phyloP scores from a whole-genome alignment of 169 alveolate species.

The Amoebophrya sp. region DNA sequence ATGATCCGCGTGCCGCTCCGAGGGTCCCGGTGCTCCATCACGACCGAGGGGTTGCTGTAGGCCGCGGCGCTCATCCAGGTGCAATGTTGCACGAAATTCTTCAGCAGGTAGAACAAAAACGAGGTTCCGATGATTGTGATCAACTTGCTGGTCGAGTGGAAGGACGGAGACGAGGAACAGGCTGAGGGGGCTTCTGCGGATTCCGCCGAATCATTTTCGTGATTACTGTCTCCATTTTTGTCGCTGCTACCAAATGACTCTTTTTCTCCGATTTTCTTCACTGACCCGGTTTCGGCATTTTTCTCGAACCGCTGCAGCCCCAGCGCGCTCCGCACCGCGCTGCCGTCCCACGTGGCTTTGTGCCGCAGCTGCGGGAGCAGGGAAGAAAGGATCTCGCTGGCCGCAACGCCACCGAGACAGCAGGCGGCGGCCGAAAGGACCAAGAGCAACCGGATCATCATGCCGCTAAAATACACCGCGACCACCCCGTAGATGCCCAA shows the following conservation, averaged over 20 bases:
- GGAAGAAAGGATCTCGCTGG: neutral
- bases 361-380: neutral
- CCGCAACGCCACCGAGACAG: slow-evolving; percentile 87
- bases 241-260: neutral
- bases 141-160: neutral
- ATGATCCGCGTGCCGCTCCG: slow-evolving; percentile 78
- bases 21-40: slow-evolving; percentile 53
- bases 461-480: slow-evolving; percentile 77
- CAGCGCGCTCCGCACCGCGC: neutral
- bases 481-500: slow-evolving; percentile 85
- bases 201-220: neutral
- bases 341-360: neutral
- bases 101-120: slow-evolving; percentile 1
- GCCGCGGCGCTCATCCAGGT: slow-evolving; percentile 88
- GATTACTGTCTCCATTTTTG: neutral
- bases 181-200: neutral
- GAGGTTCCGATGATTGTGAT: neutral
- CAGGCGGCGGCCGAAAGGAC: slow-evolving; percentile 75
- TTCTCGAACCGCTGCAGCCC: too few relatives aligned
- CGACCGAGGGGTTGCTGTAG: slow-evolving; percentile 82
- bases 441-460: slow-evolving; percentile 93
- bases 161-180: neutral
- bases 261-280: neutral
- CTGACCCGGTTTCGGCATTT: neutral
- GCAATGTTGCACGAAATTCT: slow-evolving; percentile 64